Percentiles rank a stretch among this genome's conserved stretches.
Evolutionary conservation across 768 basidiomycete genomes (phyloP).

Genomic region (Kwoniella europaea): DNA sequence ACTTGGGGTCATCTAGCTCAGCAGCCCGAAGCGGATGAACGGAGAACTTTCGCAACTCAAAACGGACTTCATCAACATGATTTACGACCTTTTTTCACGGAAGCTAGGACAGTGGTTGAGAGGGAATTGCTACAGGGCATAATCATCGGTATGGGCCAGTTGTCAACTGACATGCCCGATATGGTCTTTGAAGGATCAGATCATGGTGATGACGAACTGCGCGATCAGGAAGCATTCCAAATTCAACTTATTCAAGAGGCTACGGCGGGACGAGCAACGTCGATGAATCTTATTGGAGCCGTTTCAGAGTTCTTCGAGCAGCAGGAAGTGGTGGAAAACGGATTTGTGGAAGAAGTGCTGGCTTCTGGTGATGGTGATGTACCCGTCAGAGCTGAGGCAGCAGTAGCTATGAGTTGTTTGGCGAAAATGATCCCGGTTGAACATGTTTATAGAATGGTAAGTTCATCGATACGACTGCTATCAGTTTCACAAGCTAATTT

Average conservation of each 20-base stretch:
- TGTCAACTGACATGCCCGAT: slow-evolving; percentile 62
- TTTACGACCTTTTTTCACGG: slow-evolving; percentile 35
- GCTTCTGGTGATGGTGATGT: slow-evolving; percentile 69
- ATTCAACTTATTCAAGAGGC: slow-evolving; percentile 68
- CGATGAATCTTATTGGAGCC: slow-evolving; percentile 91
- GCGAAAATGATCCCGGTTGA: slow-evolving; percentile 85
- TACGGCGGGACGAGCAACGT: slow-evolving; percentile 80
- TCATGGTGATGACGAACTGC: slow-evolving; percentile 50
- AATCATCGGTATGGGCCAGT: slow-evolving; percentile 83
- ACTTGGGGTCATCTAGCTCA: slow-evolving; percentile 59
- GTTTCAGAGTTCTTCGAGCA: slow-evolving; percentile 65
- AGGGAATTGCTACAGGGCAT: slow-evolving; percentile 82
- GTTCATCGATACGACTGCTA: slow-evolving; percentile 42
- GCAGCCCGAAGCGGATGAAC: slow-evolving; percentile 49
- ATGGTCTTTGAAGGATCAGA: slow-evolving; percentile 30
- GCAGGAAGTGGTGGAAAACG: slow-evolving; percentile 42
- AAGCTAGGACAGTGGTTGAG: slow-evolving; percentile 72
- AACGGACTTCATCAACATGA: slow-evolving; percentile 56
- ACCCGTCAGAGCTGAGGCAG: slow-evolving; percentile 64
- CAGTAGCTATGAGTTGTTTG: slow-evolving; percentile 83
- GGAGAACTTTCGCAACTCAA: slow-evolving; percentile 47
- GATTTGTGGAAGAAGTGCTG: slow-evolving; percentile 61
- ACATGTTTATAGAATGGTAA: slow-evolving; percentile 67
- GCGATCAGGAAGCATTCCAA: slow-evolving; percentile 41
- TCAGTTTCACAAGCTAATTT: neutral